Evolutionary conservation across 2,329 filamentous ascomycete genomes (phyloP).

Genomic region (Apiospora pterosperma): DNA sequence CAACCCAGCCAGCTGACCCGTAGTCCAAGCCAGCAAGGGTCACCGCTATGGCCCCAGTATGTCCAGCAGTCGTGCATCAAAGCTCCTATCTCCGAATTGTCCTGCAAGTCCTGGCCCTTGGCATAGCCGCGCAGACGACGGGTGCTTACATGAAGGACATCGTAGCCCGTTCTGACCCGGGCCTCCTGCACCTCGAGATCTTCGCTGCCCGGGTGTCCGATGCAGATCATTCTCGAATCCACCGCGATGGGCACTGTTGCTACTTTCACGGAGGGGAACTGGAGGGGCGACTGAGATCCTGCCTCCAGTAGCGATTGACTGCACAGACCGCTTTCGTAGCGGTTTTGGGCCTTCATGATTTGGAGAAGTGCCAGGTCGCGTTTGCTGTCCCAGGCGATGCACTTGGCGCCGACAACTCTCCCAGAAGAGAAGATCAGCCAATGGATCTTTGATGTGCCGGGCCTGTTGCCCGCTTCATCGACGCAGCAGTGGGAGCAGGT

Average conservation of each 20-base stretch:
- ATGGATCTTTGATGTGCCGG: conserved; percentile 20
- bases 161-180: conserved; percentile 38
- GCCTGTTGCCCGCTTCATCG: conserved; percentile 33
- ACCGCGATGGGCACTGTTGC: neutral
- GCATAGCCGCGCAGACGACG: conserved; percentile 39
- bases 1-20: conserved; percentile 41
- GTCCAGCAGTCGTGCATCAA: conserved; percentile 54
- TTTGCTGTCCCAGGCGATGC: conserved; percentile 36
- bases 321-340: conserved; percentile 12
- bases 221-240: conserved; percentile 24
- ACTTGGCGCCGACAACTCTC: conserved; percentile 33
- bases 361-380: conserved; percentile 45
- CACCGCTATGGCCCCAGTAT: conserved; percentile 54
- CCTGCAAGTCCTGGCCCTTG: conserved; percentile 37
- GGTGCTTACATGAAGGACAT: conserved; percentile 42
- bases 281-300: neutral
- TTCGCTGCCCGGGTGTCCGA: conserved; percentile 33
- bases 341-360: conserved; percentile 21
- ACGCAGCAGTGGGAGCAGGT: conserved; percentile 51
- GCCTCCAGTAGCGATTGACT: neutral
- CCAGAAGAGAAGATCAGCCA: conserved; percentile 43
- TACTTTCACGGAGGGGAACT: neutral
- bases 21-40: conserved; percentile 37
- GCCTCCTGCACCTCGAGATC: conserved; percentile 38
- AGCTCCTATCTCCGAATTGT: conserved; percentile 49